Conservation (phyloP, 148 eudicot species). For the Nepenthes gracilis region DNA sequence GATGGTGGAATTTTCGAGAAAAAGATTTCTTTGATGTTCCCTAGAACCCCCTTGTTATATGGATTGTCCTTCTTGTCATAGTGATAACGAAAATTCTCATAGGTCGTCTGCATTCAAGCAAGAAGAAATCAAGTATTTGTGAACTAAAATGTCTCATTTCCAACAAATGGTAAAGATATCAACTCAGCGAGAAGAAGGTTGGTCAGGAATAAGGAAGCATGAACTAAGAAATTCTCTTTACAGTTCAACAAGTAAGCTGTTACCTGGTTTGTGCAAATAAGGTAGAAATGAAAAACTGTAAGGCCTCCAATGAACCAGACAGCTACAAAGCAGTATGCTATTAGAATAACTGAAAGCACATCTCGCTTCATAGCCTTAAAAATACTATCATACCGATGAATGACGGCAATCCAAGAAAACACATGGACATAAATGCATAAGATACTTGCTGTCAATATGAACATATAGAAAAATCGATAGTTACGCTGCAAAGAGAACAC, state of each 20-base stretch:
- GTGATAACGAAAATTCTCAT: constrained; percentile 83
- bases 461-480: constrained; percentile 75
- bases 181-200: background rate
- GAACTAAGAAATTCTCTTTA: too few relatives aligned
- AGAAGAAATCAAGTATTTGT: constrained; percentile 5
- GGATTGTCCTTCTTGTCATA: constrained; percentile 85
- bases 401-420: constrained; percentile 54
- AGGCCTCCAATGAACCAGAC: constrained; percentile 96
- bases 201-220: background rate
- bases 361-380: constrained; percentile 55
- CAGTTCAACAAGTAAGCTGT: background rate
- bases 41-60: constrained; percentile 39
- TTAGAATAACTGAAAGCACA: constrained; percentile 43
- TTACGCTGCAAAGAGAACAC: constrained; percentile 64
- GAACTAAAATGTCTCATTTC: constrained; percentile 3
- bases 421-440: constrained; percentile 75
- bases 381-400: constrained; percentile 22
- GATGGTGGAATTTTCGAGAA: constrained; percentile 54
- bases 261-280: constrained; percentile 84
- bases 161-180: background rate
- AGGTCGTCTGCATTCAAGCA: constrained; percentile 62
- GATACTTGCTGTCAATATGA: constrained; percentile 61
- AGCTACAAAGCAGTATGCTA: constrained; percentile 71
- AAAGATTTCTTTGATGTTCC: constrained; percentile 53
- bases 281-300: constrained; percentile 71